Conservation (phyloP, 2,329 filamentous ascomycete species). For the Pyrenochaeta sp. region DNA sequence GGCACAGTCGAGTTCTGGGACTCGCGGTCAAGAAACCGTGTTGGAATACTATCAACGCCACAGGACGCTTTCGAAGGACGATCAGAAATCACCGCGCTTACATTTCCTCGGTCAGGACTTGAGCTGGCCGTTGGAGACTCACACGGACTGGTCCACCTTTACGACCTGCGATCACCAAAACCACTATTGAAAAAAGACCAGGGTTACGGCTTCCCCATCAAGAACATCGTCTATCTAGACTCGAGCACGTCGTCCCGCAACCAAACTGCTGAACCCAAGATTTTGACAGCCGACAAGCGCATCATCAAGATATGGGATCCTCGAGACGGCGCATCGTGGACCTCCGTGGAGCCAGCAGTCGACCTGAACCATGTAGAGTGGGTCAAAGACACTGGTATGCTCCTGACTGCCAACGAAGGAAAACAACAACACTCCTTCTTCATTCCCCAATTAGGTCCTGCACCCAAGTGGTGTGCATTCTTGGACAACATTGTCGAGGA, state of each 20-base stretch:
- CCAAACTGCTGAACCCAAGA: conserved; percentile 73
- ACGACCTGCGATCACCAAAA: conserved; percentile 87
- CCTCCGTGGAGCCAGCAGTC: conserved; percentile 91
- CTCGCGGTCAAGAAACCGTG: conserved; percentile 79
- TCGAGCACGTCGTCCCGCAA: conserved; percentile 73
- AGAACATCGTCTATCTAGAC: conserved; percentile 76
- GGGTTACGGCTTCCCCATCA: conserved; percentile 91
- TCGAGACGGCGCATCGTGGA: conserved; percentile 85
- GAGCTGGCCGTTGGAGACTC: conserved; percentile 89
- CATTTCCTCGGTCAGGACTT: conserved; percentile 85
- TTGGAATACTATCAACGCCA: conserved; percentile 74
- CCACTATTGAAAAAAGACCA: conserved; percentile 93
- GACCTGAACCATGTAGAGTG: conserved; percentile 95
- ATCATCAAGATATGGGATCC: conserved; percentile 98
- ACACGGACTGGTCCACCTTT: conserved; percentile 85
- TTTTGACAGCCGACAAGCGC: conserved; percentile 90
- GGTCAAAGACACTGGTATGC: conserved; percentile 92
- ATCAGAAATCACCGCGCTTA: conserved; percentile 81
- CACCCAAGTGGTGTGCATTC: conserved; percentile 95
- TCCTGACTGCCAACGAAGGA: conserved; percentile 96
- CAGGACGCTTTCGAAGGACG: conserved; percentile 50
- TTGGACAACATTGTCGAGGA: conserved; percentile 98
- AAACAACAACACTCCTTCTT: conserved; percentile 95
- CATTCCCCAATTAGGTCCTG: conserved; percentile 89
- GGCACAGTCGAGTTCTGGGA: conserved; percentile 99